phyloP scores from a whole-genome alignment of 2,329 filamentous ascomycete genomes.

The Cladophialophora bantiana region DNA sequence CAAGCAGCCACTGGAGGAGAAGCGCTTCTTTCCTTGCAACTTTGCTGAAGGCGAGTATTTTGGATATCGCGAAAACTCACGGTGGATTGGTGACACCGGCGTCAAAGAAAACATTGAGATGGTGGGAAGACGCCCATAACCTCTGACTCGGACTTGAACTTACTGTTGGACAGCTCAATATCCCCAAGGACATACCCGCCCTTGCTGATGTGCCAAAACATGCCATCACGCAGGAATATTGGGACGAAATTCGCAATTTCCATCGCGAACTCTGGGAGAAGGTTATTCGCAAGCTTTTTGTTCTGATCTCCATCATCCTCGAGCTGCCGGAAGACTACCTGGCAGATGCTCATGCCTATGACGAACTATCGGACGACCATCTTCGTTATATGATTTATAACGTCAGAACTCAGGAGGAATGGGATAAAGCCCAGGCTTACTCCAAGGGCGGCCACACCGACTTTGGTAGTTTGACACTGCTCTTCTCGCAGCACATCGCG shows the following conservation, averaged over 20 bases:
- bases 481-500: conserved; percentile 62
- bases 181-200: conserved; percentile 43
- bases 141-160: not conserved
- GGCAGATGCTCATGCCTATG: conserved; percentile 63
- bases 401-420: conserved; percentile 57
- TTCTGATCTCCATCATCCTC: conserved; percentile 44
- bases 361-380: conserved; percentile 63
- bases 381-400: conserved; percentile 67
- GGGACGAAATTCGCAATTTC: conserved; percentile 41
- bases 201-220: conserved; percentile 44
- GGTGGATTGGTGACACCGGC: conserved; percentile 49
- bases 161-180: conserved; percentile 41
- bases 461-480: conserved; percentile 62
- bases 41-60: conserved; percentile 46
- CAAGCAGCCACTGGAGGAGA: conserved; percentile 59
- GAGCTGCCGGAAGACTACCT: conserved; percentile 66
- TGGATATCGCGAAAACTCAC: conserved; percentile 44
- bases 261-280: conserved; percentile 44
- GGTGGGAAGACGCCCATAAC: conserved; percentile 28
- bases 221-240: conserved; percentile 40
- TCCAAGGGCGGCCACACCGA: conserved; percentile 62
- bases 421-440: conserved; percentile 53
- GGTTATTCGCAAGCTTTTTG: conserved; percentile 39
- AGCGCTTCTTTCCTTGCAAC: conserved; percentile 56
- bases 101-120: conserved; percentile 50